Evolutionary conservation across 129 eudicot species (phyloP), one percentile per base, ranked within the genome.

Genomic region (Deinandra increscens): DNA sequence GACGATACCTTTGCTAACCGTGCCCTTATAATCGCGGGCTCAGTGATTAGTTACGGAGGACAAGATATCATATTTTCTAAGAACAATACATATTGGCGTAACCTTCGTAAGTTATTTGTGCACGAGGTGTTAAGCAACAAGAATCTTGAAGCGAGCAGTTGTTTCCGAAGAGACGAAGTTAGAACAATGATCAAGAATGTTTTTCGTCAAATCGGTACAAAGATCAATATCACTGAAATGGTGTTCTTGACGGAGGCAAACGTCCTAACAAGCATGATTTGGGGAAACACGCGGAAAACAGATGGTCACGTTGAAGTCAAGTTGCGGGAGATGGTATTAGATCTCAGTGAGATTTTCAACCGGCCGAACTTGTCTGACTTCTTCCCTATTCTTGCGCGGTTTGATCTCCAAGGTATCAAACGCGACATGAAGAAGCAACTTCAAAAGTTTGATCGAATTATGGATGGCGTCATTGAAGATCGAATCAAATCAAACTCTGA

Each of bases 351-450:
- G 31, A 29, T 80, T 20, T 11, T 84, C 36, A 78, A 78, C 7
- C 67, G 20, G 51, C 88, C 88, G 2, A 84, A 58, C 29, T 58
- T 58, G 19, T 58, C 39, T 0, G 63, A 58, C 29, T 58, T 58
- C 38, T 58, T 58, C 39, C 63, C 63, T 29, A 13, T 4, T 29
- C 63, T 58, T 58, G 63, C 63, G 26, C 14, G 63, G 39, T 87
- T 84, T 9, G 89, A 87, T 75, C 49, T 84, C 26, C 87, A 87
- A 70, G 87, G 89, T 39, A 56, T 87, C 4, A 58, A 44, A 78
- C 68, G 77, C 71, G 68, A 75, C 65, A 71, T 79, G 74, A 79
- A 75, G 78, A 77, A 53, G 22, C 39, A 69, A 45, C 75, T 36
- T n/a, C 15, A 31, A 62, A 81, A 62, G 39, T 79, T 84, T 17